phyloP scores from a whole-genome alignment of 2,329 filamentous ascomycete species.

The Penicillium sp. region DNA sequence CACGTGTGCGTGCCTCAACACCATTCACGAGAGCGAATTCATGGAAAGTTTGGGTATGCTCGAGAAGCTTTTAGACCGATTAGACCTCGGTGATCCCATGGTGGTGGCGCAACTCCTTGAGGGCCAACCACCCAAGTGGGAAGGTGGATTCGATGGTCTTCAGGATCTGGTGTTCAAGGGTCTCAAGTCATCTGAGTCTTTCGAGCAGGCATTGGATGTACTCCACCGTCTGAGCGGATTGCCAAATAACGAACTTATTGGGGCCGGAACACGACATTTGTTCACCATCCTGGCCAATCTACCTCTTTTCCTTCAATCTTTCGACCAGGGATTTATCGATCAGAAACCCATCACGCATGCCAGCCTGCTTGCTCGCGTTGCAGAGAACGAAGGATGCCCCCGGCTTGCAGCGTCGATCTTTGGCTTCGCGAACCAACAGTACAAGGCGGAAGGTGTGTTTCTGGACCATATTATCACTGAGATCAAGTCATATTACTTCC shows the following conservation, averaged over 20 bases:
- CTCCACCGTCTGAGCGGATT: conserved; percentile 76
- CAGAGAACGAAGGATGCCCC: conserved; percentile 67
- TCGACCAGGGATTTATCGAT: conserved; percentile 64
- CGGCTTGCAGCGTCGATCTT: conserved; percentile 68
- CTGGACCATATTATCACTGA: conserved; percentile 70
- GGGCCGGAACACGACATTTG: conserved; percentile 76
- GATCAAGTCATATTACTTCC: conserved; percentile 75
- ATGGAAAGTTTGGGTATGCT: conserved; percentile 89
- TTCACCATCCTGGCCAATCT: conserved; percentile 90
- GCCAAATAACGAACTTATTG: conserved; percentile 76
- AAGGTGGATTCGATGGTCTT: conserved; percentile 81
- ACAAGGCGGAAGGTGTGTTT: conserved; percentile 71
- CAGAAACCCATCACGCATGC: conserved; percentile 61
- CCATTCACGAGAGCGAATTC: conserved; percentile 94
- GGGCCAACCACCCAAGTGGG: conserved; percentile 81
- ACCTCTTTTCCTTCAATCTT: conserved; percentile 75
- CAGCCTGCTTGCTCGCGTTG: conserved; percentile 66
- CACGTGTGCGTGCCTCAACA: conserved; percentile 91
- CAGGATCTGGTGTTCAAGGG: conserved; percentile 88
- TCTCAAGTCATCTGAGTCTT: conserved; percentile 77
- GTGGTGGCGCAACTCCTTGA: conserved; percentile 72
- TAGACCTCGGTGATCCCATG: conserved; percentile 70
- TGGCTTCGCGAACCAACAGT: conserved; percentile 66
- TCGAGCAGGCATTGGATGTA: conserved; percentile 72
- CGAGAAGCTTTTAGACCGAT: conserved; percentile 76